A percentile compares a stretch with the other conserved stretches of the same genome.
Conservation (phyloP, 345 rosid genomes). For the Hirschfeldia incana region DNA sequence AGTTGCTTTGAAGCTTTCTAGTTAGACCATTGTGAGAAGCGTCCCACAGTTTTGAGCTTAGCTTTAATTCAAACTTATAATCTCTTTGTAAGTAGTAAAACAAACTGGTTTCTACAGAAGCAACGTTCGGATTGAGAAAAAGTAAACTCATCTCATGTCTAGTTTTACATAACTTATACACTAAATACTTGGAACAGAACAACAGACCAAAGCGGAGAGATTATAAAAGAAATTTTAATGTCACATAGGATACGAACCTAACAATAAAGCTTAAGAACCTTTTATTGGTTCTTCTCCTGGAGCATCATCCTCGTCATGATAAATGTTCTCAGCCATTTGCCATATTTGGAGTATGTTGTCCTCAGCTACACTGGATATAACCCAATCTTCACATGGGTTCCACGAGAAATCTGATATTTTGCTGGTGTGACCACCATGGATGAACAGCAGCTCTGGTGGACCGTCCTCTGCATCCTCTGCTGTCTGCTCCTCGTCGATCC, state of each 20-base stretch:
- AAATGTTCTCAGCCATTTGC: conserved; percentile 99
- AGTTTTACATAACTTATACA: conserved; percentile 21
- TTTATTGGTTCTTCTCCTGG: conserved; percentile 85
- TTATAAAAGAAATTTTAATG: not conserved
- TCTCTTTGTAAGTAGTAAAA: conserved; percentile 2
- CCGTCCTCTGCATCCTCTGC: conserved; percentile 95
- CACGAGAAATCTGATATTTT: conserved; percentile 98
- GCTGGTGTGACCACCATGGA: conserved; percentile 98
- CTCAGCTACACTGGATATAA: conserved; percentile 91
- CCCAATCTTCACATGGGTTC: conserved; percentile 99
- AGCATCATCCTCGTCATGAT: conserved; percentile 93
- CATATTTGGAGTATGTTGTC: conserved; percentile 98
- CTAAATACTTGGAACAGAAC: conserved; percentile 9
- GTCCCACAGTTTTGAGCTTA: not conserved
- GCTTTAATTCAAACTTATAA: not conserved
- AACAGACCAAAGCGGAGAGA: conserved; percentile 9
- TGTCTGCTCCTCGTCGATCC: conserved; percentile 79
- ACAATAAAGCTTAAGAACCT: conserved; percentile 37
- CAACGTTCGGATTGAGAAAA: not conserved
- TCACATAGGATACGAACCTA: conserved; percentile 11
- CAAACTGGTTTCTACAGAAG: not conserved
- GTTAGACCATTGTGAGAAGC: not conserved
- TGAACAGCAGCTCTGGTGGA: conserved; percentile 94
- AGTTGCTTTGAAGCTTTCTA: not conserved
- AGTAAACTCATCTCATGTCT: not conserved